Evolutionary conservation across 2,329 filamentous ascomycete genomes (phyloP).

Genomic region (Diaporthe citrichinensis): DNA sequence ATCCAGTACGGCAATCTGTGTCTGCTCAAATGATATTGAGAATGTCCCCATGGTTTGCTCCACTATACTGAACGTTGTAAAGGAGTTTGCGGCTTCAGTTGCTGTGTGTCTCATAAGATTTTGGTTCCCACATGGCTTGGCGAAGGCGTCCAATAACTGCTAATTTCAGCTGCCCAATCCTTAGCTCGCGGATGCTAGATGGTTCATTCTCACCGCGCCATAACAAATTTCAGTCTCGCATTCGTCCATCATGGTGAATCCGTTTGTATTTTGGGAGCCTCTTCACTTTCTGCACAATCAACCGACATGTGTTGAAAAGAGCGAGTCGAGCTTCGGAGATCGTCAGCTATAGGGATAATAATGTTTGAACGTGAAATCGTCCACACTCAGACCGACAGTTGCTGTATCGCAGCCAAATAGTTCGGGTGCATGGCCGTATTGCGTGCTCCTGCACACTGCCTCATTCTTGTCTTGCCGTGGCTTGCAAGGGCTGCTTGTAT

Average conservation of each 20-base stretch:
- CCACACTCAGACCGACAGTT: not conserved
- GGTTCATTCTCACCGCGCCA: conserved; percentile 5
- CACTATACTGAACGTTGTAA: not conserved
- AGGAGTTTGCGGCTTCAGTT: not conserved
- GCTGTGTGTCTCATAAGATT: conserved; percentile 1
- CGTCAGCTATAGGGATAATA: not conserved
- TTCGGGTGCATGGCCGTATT: not conserved
- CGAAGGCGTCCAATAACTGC: not conserved
- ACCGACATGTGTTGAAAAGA: not conserved
- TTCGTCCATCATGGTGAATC: not conserved
- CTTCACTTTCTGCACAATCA: not conserved
- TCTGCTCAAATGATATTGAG: not conserved
- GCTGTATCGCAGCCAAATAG: not conserved
- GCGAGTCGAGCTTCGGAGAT: not conserved
- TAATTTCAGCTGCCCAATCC: not conserved
- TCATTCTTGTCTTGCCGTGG: not conserved
- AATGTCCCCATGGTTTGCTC: not conserved
- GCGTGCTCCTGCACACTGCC: not conserved
- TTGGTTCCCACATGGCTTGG: not conserved
- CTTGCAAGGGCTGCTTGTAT: not conserved
- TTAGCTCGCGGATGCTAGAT: not conserved
- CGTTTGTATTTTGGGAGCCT: not conserved
- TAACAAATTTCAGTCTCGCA: not conserved
- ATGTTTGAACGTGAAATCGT: not conserved
- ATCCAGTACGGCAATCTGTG: not conserved